phyloP scores from a whole-genome alignment of 345 rosid genomes.

The Carallia pectinifolia region DNA sequence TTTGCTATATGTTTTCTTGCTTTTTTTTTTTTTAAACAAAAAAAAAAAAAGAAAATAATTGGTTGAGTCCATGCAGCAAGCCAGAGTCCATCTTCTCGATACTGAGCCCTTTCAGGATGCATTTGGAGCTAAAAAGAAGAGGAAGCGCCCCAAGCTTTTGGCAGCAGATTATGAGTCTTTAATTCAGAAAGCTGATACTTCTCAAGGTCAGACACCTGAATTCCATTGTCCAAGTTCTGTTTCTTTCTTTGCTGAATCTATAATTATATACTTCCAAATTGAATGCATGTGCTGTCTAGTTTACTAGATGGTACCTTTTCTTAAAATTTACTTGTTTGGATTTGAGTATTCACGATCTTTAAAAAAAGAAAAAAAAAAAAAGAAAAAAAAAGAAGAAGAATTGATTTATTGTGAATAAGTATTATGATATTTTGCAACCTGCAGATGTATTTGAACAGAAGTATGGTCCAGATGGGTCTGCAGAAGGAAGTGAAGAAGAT shows the following conservation, averaged over 20 bases:
- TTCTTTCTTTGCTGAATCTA: not conserved
- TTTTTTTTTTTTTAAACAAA: too few species aligned
- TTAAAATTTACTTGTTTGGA: not conserved
- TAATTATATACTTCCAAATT: too few species aligned
- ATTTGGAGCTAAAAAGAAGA: slow-evolving; percentile 73
- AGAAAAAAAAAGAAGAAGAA: too few species aligned
- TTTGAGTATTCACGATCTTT: too few species aligned
- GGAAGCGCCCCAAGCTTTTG: slow-evolving; percentile 80
- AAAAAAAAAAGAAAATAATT: too few species aligned
- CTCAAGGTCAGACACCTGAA: slow-evolving; percentile 57
- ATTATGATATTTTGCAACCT: not conserved
- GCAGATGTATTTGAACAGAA: slow-evolving; percentile 68
- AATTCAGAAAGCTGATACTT: slow-evolving; percentile 66
- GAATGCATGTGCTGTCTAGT: too few species aligned
- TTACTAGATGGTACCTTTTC: too few species aligned
- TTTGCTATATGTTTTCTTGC: too few species aligned
- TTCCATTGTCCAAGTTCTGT: not conserved
- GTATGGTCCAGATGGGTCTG: slow-evolving; percentile 39
- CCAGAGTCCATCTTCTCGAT: slow-evolving; percentile 85
- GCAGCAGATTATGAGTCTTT: slow-evolving; percentile 84
- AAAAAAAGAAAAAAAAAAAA: too few species aligned
- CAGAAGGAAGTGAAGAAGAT: slow-evolving; percentile 60
- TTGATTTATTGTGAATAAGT: too few species aligned
- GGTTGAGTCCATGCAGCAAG: slow-evolving; percentile 45
- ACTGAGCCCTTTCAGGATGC: slow-evolving; percentile 82